Conservation (phyloP, 768 basidiomycete species). For the Coprinellus micaceus region DNA sequence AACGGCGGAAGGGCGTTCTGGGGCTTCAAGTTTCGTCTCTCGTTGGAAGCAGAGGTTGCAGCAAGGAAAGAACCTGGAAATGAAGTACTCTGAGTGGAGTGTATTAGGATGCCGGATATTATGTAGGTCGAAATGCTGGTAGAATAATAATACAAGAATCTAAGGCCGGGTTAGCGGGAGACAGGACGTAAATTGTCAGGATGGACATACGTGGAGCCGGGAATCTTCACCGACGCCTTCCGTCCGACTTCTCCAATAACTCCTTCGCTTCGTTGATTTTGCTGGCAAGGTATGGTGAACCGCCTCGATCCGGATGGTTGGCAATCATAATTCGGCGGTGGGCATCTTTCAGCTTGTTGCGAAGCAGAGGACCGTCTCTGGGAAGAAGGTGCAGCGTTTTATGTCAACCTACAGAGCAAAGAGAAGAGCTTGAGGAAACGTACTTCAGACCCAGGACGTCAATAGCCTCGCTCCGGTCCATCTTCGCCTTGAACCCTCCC, state of each 20-base stretch:
- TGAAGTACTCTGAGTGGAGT: background rate
- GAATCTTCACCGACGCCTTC: slow-evolving; percentile 35
- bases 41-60: background rate
- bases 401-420: slow-evolving; percentile 1
- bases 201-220: background rate
- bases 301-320: slow-evolving; percentile 98
- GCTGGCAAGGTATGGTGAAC: slow-evolving; percentile 95
- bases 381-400: background rate
- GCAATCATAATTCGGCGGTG: slow-evolving; percentile 97
- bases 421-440: slow-evolving; percentile 26
- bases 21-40: too few relatives aligned
- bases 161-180: background rate
- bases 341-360: slow-evolving; percentile 84
- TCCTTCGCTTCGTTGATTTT: slow-evolving; percentile 99
- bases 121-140: slow-evolving; percentile 2
- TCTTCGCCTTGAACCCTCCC: slow-evolving; percentile 93
- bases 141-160: slow-evolving; percentile 10
- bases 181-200: background rate
- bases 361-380: slow-evolving; percentile 81
- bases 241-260: slow-evolving; percentile 76
- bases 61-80: background rate
- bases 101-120: slow-evolving; percentile 11
- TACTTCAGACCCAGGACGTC: slow-evolving; percentile 90
- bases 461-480: slow-evolving; percentile 94
- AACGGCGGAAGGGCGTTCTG: too few relatives aligned